Base-by-base conservation (phyloP, 2,329 filamentous ascomycete genomes). In the Helminthosporium solani region DNA sequence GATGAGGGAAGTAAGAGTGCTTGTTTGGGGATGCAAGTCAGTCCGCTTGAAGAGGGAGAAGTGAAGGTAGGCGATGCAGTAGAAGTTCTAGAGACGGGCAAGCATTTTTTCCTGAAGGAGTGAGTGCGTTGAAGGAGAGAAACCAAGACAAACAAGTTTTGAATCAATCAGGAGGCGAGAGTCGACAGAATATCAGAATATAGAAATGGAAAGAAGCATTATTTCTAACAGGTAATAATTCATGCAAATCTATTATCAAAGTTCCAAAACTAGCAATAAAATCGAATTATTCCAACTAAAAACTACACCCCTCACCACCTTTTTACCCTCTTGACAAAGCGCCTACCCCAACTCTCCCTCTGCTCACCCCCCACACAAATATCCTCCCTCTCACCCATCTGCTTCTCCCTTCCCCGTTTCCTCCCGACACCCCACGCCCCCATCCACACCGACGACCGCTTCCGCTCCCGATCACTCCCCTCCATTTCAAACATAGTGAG, bases 1-100 rank as follows among this genome's bases (percentile, higher is more conserved):
- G 84, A 87, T 61, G 68, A 75, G 16, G 84, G 84, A 2, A 79
- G 80, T 0, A 78, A 78, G 21, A 74, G 71, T 37, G 80, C 82
- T 0, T 85, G 83, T 53, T 61, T 87, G 20, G 84, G 84, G 5
- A 84, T 88, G 81, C 82, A 85, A 64, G 68, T 87, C 48, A 82
- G 80, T 31, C 84, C 84, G 11, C 42, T 70, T 14, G 56, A 54
- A 7, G 60, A 59, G 7, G 64, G 63, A 1, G 49, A 54, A n/a
- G 56, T 69, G 1, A 58, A 46, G 14, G 56, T 70, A 20, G 67
- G 67, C 0, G 67, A 71, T 56, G 44, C 52, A 12, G 53, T 70
- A 7, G 58, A 69, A 44, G 56, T 69, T 4, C 19, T 67, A 7
- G 66, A 63, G 40, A 58, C 47, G 9, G 67, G 68, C 1, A 57